Conservation (phyloP, 2,329 filamentous ascomycete genomes). For the Aspergillus novoparasiticus region DNA sequence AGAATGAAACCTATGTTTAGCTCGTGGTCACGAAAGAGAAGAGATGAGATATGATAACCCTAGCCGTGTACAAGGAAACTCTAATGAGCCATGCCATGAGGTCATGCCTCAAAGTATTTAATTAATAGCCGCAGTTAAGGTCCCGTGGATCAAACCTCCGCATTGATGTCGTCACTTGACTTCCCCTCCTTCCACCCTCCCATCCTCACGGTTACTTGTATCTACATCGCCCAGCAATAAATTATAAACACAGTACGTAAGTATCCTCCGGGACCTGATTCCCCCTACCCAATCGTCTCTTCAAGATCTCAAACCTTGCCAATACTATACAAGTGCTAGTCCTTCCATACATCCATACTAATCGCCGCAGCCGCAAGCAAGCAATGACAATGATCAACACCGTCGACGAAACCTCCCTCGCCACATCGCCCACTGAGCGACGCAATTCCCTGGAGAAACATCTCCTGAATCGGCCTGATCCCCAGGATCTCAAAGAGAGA, state of each 20-base stretch:
- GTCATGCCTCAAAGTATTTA: not conserved
- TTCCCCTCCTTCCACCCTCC: not conserved
- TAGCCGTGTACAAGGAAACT: not conserved
- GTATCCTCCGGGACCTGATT: not conserved
- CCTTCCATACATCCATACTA: not conserved
- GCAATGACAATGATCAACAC: conserved; percentile 19
- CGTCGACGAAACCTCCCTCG: conserved; percentile 63
- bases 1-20: not conserved
- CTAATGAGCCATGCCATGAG: not conserved
- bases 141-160: conserved; percentile 7
- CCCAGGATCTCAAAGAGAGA: conserved; percentile 67
- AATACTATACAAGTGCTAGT: not conserved
- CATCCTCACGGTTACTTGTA: not conserved
- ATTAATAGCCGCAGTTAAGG: not conserved
- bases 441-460: conserved; percentile 73
- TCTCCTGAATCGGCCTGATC: conserved; percentile 68
- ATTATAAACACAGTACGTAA: not conserved
- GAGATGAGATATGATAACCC: not conserved
- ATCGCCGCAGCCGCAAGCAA: not conserved
- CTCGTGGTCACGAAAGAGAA: not conserved
- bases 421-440: conserved; percentile 51
- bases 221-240: not conserved
- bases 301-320: not conserved
- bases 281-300: not conserved
- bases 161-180: conserved; percentile 6